Conservation (phyloP, 2,329 filamentous ascomycete species). For the Beauveria sp. region DNA sequence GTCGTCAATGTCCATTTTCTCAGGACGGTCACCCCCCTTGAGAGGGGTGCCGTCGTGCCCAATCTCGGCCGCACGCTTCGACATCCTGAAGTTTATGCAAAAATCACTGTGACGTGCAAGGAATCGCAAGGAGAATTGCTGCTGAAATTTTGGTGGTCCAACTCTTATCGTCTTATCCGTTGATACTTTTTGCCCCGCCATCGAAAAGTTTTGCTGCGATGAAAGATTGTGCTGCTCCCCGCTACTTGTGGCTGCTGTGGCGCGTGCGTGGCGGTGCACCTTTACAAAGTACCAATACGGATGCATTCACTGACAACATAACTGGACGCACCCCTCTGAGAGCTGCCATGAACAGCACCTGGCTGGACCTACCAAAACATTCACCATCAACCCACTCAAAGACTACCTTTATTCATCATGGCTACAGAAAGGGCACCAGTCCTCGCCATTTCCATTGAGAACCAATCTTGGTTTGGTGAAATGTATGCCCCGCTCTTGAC, state of each 20-base stretch:
- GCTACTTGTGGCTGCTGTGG: not conserved
- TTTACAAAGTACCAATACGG: too few relatives aligned
- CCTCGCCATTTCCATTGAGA: constrained; percentile 9
- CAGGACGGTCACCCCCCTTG: constrained; percentile 54
- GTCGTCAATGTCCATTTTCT: constrained; percentile 59
- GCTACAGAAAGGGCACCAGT: not conserved
- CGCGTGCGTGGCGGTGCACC: not conserved
- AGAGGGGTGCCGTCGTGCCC: constrained; percentile 41
- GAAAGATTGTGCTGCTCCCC: not conserved
- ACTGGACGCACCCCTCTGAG: too few relatives aligned
- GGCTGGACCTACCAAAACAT: too few relatives aligned
- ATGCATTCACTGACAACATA: too few relatives aligned
- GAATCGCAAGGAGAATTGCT: not conserved
- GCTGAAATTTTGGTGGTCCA: not conserved
- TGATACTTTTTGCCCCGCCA: constrained; percentile 7
- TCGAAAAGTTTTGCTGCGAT: constrained; percentile 5
- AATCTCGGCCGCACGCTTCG: constrained; percentile 50
- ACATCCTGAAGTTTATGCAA: constrained; percentile 34
- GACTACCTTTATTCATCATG: not conserved
- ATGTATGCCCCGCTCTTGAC: constrained; percentile 11
- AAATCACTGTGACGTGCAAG: not conserved
- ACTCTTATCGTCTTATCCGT: constrained; percentile 10
- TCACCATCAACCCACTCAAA: too few relatives aligned
- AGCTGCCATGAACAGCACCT: too few relatives aligned
- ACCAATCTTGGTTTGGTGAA: constrained; percentile 12